phyloP scores from a whole-genome alignment of 2,329 filamentous ascomycete genomes.

The Nothophaeocryptopus gaeumannii region DNA sequence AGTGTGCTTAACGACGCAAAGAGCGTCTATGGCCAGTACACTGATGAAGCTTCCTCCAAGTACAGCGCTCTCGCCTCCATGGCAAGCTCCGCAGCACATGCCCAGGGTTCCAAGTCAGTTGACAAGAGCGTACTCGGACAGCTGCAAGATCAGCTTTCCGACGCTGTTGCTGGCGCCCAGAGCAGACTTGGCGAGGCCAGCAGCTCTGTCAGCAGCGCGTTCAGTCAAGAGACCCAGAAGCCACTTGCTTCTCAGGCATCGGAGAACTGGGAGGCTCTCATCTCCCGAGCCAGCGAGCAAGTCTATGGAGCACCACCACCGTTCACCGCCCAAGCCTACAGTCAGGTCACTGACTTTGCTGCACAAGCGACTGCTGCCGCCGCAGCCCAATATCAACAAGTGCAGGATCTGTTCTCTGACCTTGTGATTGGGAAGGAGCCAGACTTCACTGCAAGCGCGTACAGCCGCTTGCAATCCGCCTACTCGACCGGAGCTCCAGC shows the following conservation, averaged over 20 bases:
- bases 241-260: constrained; percentile 55
- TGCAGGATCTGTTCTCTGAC: constrained; percentile 72
- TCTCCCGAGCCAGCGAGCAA: constrained; percentile 65
- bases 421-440: constrained; percentile 74
- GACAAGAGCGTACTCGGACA: constrained; percentile 30
- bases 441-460: constrained; percentile 76
- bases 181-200: constrained; percentile 49
- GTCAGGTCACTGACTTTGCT: constrained; percentile 57
- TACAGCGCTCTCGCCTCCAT: constrained; percentile 24
- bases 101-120: constrained; percentile 22
- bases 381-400: constrained; percentile 63
- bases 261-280: constrained; percentile 61
- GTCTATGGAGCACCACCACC: constrained; percentile 65
- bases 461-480: constrained; percentile 66
- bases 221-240: constrained; percentile 50
- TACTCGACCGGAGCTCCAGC: constrained; percentile 66
- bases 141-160: constrained; percentile 31
- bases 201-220: constrained; percentile 44
- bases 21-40: constrained; percentile 35
- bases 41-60: constrained; percentile 33
- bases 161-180: constrained; percentile 31
- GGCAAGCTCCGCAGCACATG: constrained; percentile 17
- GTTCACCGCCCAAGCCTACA: constrained; percentile 46
- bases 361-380: constrained; percentile 61
- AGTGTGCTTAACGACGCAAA: constrained; percentile 50